These are phyloP conservation scores for Haplographium delicatum DNA, from an alignment of 495 filamentous ascomycete genomes.

Conservation along the genomic window DNA sequence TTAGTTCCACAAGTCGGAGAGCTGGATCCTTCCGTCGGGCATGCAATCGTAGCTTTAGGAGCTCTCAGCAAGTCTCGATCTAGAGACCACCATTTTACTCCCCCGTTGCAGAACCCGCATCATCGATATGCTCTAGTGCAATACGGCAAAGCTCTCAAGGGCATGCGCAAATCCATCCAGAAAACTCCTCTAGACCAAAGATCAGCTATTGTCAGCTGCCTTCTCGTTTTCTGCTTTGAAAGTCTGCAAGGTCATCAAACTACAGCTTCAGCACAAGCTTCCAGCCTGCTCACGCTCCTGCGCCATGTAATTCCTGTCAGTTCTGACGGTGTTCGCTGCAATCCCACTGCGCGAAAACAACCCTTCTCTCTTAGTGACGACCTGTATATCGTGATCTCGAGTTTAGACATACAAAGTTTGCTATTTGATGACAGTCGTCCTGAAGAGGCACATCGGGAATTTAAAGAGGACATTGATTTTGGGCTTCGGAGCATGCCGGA, in stretches of 20 bases:
- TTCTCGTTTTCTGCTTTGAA: slow-evolving; percentile 5
- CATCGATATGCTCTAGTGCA: background rate
- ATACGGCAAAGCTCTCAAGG: background rate
- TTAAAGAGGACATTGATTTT: background rate
- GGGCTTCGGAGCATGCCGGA: background rate
- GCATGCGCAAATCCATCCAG: background rate
- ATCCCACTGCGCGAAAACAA: background rate
- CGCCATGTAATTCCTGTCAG: background rate
- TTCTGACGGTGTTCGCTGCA: too few relatives aligned
- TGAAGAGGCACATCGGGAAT: background rate
- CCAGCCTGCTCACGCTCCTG: background rate
- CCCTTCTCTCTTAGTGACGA: background rate
- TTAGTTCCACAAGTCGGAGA: background rate
- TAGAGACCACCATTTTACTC: background rate
- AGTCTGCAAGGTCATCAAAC: background rate
- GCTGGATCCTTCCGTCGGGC: background rate
- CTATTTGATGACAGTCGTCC: background rate
- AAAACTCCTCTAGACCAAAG: background rate
- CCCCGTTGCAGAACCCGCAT: background rate
- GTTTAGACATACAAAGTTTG: background rate
- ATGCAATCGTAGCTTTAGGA: slow-evolving; percentile 1
- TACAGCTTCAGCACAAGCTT: background rate
- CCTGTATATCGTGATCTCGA: background rate
- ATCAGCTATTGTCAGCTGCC: background rate
- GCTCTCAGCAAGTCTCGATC: background rate